Conservation (phyloP, 768 basidiomycete genomes). For the Psilocybe cubensis region DNA sequence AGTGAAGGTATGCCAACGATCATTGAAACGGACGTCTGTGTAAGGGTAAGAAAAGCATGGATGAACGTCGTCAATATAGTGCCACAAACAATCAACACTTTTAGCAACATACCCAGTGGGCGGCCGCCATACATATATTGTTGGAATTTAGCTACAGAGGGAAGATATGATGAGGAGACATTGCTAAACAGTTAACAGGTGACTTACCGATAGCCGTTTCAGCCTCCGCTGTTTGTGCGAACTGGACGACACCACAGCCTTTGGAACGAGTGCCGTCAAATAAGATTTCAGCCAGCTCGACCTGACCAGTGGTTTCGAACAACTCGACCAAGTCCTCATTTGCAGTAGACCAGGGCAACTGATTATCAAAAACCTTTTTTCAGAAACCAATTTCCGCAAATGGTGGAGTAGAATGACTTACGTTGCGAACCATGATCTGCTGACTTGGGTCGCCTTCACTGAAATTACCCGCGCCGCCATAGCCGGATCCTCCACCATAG, state of each 20-base stretch:
- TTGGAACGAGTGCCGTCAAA: conserved; percentile 93
- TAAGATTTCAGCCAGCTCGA: conserved; percentile 93
- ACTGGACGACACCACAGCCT: conserved; percentile 96
- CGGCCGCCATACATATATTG: conserved; percentile 94
- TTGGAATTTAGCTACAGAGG: conserved; percentile 85
- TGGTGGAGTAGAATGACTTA: conserved; percentile 49
- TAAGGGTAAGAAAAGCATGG: conserved; percentile 2
- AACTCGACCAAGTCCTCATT: conserved; percentile 98
- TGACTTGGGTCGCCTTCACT: conserved; percentile 84
- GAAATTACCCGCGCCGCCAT: conserved; percentile 36
- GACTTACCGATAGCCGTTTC: conserved; percentile 88
- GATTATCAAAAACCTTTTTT: neutral
- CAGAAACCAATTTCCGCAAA: neutral
- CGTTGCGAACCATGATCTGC: conserved; percentile 98
- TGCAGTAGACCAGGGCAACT: conserved; percentile 99
- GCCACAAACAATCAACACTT: neutral
- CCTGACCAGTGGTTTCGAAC: conserved; percentile 96
- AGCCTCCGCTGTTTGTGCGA: conserved; percentile 83
- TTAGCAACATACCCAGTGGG: conserved; percentile 60
- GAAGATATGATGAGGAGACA: neutral
- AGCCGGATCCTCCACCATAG: conserved; percentile 32
- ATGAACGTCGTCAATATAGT: conserved; percentile 2
- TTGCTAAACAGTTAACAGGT: neutral
- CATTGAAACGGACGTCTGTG: conserved; percentile 91
- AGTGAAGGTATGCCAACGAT: conserved; percentile 93